phyloP scores from a whole-genome alignment of 1,284 basidiomycete species.

The Naganishia cerealis region DNA sequence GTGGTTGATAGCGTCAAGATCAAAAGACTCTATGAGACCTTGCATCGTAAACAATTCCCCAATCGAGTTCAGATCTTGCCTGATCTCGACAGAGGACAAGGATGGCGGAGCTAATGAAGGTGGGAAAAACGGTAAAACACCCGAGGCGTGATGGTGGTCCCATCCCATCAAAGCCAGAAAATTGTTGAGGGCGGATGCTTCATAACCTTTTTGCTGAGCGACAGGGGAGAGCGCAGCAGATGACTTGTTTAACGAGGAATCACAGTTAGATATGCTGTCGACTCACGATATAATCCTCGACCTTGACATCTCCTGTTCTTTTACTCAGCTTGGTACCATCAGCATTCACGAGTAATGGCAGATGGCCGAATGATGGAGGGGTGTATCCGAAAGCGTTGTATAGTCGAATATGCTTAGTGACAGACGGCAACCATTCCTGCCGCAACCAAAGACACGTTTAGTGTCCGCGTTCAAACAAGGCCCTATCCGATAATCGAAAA shows the following conservation, averaged over 20 bases:
- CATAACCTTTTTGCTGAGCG: constrained; percentile 68
- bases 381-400: constrained; percentile 74
- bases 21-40: constrained; percentile 47
- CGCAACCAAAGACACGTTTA: not conserved
- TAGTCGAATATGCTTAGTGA: constrained; percentile 87
- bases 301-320: constrained; percentile 81
- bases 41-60: constrained; percentile 48
- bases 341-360: constrained; percentile 84
- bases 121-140: constrained; percentile 60
- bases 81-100: constrained; percentile 46
- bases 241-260: not conserved
- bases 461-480: not conserved
- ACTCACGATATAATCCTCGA: constrained; percentile 78
- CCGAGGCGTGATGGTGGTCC: constrained; percentile 61
- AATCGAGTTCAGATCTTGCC: constrained; percentile 44
- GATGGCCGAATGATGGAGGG: constrained; percentile 81
- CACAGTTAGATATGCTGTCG: not conserved
- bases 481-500: not conserved
- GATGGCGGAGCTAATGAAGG: constrained; percentile 61
- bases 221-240: constrained; percentile 1
- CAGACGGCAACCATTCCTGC: constrained; percentile 92
- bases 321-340: constrained; percentile 96
- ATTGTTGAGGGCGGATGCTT: constrained; percentile 84
- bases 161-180: constrained; percentile 92
- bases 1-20: constrained; percentile 45